phyloP scores from a whole-genome alignment of 495 filamentous ascomycete species.

The Lentithecium fluviatile region DNA sequence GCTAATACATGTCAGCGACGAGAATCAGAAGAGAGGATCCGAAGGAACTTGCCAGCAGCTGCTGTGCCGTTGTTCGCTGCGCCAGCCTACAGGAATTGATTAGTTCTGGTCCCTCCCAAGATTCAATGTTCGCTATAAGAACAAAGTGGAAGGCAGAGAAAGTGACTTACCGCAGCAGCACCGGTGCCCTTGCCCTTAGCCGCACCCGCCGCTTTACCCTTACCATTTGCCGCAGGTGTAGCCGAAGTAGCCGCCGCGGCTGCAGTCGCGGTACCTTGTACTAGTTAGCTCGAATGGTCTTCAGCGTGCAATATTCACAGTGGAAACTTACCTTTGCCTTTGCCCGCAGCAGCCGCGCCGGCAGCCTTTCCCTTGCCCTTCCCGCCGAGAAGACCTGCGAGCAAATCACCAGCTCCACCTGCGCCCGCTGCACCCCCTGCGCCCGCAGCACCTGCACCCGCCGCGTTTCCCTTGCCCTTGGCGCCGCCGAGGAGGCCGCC shows the following conservation, averaged over 20 bases:
- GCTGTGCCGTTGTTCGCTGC: slow-evolving; percentile 4
- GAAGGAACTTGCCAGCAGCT: not conserved
- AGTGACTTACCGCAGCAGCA: slow-evolving; percentile 1
- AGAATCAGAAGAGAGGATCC: not conserved
- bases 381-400: not conserved
- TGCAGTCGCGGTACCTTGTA: not conserved
- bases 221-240: not conserved
- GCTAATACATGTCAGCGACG: not conserved
- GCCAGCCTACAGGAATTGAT: not conserved
- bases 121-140: too few species aligned
- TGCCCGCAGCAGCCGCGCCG: not conserved
- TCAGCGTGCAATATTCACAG: not conserved
- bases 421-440: not conserved
- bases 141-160: not conserved
- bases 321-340: not conserved
- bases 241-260: not conserved
- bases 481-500: not conserved
- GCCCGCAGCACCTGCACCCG: not conserved
- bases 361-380: not conserved
- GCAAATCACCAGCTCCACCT: not conserved
- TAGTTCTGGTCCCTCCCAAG: not conserved
- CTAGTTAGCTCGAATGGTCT: not conserved
- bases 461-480: not conserved
- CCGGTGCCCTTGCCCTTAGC: not conserved
- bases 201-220: slow-evolving; percentile 4